Evolutionary conservation across 208 protist genomes (phyloP).

Genomic region (Crithidia brevicula): DNA sequence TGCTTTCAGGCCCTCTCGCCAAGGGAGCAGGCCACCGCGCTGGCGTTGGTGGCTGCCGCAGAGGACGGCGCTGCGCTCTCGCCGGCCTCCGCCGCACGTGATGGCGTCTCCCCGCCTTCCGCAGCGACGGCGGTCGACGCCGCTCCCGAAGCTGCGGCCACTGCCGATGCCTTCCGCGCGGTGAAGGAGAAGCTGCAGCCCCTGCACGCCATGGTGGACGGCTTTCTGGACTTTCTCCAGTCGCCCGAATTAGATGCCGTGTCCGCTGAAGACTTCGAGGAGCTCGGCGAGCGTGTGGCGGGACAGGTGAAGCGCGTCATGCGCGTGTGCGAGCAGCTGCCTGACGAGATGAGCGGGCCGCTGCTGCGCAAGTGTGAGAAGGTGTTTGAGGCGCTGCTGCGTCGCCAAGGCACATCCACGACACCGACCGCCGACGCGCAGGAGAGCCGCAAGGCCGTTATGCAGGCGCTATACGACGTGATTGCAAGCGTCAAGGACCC

Average conservation of each 20-base stretch:
- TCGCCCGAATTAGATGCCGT: conserved; percentile 36
- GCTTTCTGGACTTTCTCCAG: conserved; percentile 56
- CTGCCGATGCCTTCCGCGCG: background rate
- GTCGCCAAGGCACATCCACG: background rate
- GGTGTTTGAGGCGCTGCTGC: conserved; percentile 27
- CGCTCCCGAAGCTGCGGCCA: background rate
- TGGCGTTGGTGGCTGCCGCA: conserved; percentile 44
- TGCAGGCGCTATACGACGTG: conserved; percentile 22
- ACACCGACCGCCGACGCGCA: background rate
- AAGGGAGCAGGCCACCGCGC: conserved; percentile 41
- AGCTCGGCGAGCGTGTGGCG: conserved; percentile 37
- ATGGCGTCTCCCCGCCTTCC: background rate
- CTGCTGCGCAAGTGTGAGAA: conserved; percentile 57
- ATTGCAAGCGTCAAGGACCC: conserved; percentile 17
- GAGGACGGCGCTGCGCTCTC: background rate
- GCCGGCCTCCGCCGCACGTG: background rate
- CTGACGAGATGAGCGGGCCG: conserved; percentile 31
- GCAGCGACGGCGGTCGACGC: background rate
- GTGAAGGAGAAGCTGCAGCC: conserved; percentile 27
- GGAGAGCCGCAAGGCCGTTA: conserved; percentile 12
- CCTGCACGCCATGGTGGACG: conserved; percentile 69
- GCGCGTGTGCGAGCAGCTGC: conserved; percentile 46
- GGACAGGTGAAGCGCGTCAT: conserved; percentile 54
- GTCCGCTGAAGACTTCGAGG: conserved; percentile 29
- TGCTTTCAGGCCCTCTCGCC: conserved; percentile 46